A percentile compares a stretch with the other conserved stretches of the same genome.
These are phyloP conservation scores for Diaporthe australafricana DNA, from an alignment of 2,329 filamentous ascomycete genomes.

Conservation along the genomic window DNA sequence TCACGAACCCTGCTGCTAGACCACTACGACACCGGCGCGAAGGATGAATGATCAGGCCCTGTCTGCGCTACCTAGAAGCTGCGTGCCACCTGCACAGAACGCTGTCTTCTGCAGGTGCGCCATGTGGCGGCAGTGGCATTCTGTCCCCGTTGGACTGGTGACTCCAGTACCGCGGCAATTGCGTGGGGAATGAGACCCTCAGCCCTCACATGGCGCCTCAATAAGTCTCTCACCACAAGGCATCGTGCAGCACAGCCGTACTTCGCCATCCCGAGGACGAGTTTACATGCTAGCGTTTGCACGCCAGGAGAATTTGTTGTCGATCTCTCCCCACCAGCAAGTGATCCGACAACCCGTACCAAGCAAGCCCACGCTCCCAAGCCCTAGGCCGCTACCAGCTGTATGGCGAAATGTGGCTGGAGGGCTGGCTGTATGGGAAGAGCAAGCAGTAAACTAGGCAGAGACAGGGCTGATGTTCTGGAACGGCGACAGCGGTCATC, in stretches of 20 bases:
- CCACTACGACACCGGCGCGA: background rate
- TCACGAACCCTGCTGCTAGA: constrained; percentile 17
- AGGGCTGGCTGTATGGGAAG: background rate
- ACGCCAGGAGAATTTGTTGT: constrained; percentile 30
- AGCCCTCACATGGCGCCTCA: background rate
- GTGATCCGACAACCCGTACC: constrained; percentile 41
- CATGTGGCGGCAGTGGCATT: background rate
- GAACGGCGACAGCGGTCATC: constrained; percentile 41
- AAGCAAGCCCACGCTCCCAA: constrained; percentile 8
- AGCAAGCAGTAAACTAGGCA: background rate
- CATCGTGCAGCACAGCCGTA: constrained; percentile 41
- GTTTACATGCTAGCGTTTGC: constrained; percentile 19
- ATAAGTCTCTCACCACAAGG: background rate
- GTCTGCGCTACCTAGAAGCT: background rate
- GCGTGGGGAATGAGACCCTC: background rate
- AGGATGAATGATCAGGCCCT: background rate
- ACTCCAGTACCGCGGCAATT: background rate
- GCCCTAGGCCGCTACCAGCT: background rate
- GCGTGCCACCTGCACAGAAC: background rate
- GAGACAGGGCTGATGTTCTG: constrained; percentile 39
- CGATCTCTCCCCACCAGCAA: constrained; percentile 34
- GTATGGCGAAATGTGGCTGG: background rate
- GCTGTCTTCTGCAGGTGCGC: background rate
- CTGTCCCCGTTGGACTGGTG: too few species aligned
- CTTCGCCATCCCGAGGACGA: constrained; percentile 16